Base-by-base conservation (phyloP, 169 alveolate genomes). In the Plasmodium fragile region DNA sequence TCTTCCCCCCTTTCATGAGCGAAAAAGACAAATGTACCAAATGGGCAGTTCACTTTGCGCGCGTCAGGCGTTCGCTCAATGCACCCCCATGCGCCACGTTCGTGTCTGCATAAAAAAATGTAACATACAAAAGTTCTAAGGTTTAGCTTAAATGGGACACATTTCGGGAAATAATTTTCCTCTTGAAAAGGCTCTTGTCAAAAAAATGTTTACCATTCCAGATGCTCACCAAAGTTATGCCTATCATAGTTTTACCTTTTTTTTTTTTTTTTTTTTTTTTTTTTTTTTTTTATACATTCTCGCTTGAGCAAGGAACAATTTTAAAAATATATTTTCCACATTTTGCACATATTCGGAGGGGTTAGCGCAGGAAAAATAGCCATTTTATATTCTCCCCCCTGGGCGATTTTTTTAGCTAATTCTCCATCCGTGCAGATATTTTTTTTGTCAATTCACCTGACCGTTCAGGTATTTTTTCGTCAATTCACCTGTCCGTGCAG, bases 261-360 rank as follows among this genome's bases (percentile, higher is more conserved):
- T 59, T 59, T 59, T 18, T 59, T 59, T 59, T 59, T 59, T 34
- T 34, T 34, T 55, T n/a, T 59, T 59, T 59, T 59, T 59, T 59
- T 59, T 59, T 59, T 59, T 59, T 65, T 65, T 65, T 65, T 65
- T 81, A 81, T 30, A 30, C 77, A 32, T n/a, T 81, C 55, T 53
- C 55, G 18, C 77, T 11, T 32, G 43, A 81, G 69, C 89, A 81
- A 25, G 90, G 41, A 81, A 81, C 70, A 49, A 81, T 81, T 81
- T 55, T 10, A 39, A 28, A 39, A 81, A 81, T n/a, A 49, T 55
- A 18, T 81, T 45, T 55, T 28, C 78, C 34, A 53, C 39, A 16
- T 34, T 22, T 52, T 82, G 34, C 52, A 81, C 71, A 53, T 71
- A 82, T 34, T 65, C 10, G 75, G 43, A 55, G 25, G 25, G 41